phyloP scores from a whole-genome alignment of 1,139 yeast genomes.

The Taiozyma sp. region DNA sequence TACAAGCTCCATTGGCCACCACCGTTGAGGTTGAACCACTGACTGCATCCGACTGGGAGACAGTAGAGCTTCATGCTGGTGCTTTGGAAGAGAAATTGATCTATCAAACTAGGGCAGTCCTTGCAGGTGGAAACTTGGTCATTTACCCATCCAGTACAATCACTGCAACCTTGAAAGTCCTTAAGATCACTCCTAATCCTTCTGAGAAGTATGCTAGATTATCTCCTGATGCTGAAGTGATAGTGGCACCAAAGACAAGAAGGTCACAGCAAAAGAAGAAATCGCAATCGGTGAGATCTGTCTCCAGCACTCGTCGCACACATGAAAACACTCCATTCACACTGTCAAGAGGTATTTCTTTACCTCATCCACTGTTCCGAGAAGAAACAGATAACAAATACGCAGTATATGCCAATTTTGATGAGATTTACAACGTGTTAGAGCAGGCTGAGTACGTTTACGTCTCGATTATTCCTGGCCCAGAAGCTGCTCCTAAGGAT shows the following conservation, averaged over 20 bases:
- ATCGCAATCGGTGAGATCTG: conserved; percentile 22
- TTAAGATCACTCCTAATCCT: conserved; percentile 50
- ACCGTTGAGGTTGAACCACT: conserved; percentile 75
- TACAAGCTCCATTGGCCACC: conserved; percentile 44
- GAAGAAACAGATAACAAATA: conserved; percentile 21
- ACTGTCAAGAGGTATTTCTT: conserved; percentile 48
- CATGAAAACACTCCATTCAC: conserved; percentile 22
- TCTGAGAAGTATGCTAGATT: conserved; percentile 44
- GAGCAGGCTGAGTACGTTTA: conserved; percentile 43
- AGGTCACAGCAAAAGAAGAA: conserved; percentile 26
- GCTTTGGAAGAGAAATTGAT: conserved; percentile 69
- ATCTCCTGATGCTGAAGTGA: conserved; percentile 70
- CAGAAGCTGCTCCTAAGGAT: conserved; percentile 25
- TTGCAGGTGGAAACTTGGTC: conserved; percentile 52
- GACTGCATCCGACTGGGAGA: conserved; percentile 83
- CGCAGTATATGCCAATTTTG: conserved; percentile 40
- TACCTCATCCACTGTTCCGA: conserved; percentile 43
- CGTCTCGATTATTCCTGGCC: conserved; percentile 55
- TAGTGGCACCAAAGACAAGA: conserved; percentile 68
- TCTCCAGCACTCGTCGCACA: conserved; percentile 29
- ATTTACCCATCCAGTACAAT: conserved; percentile 69
- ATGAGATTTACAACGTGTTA: conserved; percentile 30
- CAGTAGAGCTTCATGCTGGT: conserved; percentile 78
- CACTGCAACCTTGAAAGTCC: conserved; percentile 57
- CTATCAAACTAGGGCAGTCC: conserved; percentile 76